Base-by-base conservation (phyloP, 106 monocot genomes). In the Dendrobium officinale region DNA sequence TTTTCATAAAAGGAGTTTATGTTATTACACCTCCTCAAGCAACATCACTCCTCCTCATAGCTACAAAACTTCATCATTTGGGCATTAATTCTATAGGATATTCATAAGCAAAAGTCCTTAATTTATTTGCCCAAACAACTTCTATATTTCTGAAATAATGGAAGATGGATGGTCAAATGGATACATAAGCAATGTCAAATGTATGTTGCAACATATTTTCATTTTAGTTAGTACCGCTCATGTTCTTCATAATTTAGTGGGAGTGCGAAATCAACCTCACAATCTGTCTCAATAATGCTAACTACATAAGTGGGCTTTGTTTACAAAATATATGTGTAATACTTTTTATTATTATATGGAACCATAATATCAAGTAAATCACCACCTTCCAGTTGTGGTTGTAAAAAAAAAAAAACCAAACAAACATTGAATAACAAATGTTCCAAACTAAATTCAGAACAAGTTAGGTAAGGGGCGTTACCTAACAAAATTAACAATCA, bases 211-310 rank as follows among this genome's bases (percentile, higher is more conserved):
- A 31, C 31, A 31, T 31, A 31, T 31, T 31, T 31, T 31, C 31
- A 31, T 31, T 37, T 37, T 81, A 68, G 48, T 68, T 78, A 82
- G 67, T 83, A 84, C 67, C 84, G 72, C 84, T 92, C 88, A 55
- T 94, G 96, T 79, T 97, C 96, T 81, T 86, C 90, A 40, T 97
- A 97, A 78, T 97, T 94, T 58, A 97, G 89, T 42, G 94, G 94
- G 51, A 94, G 96, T 45, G 96, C 96, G 85, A 97, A 97, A 51
- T 97, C 96, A 2, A 97, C 96, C 82, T 94, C 96, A 85, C 96
- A 97, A 48, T 97, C 92, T 5, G 94, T 97, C 80, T 97, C 94
- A 77, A 97, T 97, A 24, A 97, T 97, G 79, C 96, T 97, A 19
- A 97, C 86, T 42, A 92, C 94, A 77, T 84, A 75, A 79, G 90